These are phyloP conservation scores for Globisporangium orthogonon DNA, from an alignment of 352 stramenopile species.

Conservation along the genomic window DNA sequence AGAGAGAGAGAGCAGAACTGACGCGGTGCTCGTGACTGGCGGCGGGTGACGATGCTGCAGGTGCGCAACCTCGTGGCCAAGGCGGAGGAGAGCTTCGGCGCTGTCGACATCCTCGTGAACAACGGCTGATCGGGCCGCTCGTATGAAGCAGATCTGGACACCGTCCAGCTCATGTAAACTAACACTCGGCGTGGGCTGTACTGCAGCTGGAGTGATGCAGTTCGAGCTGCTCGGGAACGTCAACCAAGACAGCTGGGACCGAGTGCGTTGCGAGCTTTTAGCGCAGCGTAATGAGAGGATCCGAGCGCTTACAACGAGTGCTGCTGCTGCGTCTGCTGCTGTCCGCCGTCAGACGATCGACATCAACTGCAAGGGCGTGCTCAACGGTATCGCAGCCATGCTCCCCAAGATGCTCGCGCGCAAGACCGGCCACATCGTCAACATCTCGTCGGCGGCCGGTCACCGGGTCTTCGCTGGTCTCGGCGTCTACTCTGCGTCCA, in stretches of 20 bases:
- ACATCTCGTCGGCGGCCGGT: slow-evolving; percentile 81
- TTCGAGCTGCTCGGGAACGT: slow-evolving; percentile 89
- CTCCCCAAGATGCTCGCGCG: slow-evolving; percentile 67
- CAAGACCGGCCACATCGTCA: slow-evolving; percentile 78
- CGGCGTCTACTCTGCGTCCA: slow-evolving; percentile 87
- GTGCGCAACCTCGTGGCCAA: slow-evolving; percentile 51
- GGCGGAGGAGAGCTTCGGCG: slow-evolving; percentile 53
- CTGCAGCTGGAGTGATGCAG: slow-evolving; percentile 89
- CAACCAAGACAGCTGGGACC: slow-evolving; percentile 90
- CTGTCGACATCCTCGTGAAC: slow-evolving; percentile 88
- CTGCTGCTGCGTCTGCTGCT: neutral
- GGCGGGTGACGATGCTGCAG: slow-evolving; percentile 4
- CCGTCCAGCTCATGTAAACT: too few species aligned
- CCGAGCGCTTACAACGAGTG: neutral
- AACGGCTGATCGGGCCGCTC: slow-evolving; percentile 30
- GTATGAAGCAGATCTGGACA: neutral
- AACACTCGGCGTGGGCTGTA: too few species aligned
- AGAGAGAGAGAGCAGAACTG: too few species aligned
- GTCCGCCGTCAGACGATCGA: slow-evolving; percentile 64
- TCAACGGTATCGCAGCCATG: slow-evolving; percentile 84
- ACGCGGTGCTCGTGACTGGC: too few species aligned
- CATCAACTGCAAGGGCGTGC: slow-evolving; percentile 91
- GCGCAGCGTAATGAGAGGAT: neutral
- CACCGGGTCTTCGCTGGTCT: slow-evolving; percentile 75
- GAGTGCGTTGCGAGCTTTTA: slow-evolving; percentile 6